Evolutionary conservation across 805 yeast species (phyloP).

Genomic region (Cyberlindnera misumaiensis): DNA sequence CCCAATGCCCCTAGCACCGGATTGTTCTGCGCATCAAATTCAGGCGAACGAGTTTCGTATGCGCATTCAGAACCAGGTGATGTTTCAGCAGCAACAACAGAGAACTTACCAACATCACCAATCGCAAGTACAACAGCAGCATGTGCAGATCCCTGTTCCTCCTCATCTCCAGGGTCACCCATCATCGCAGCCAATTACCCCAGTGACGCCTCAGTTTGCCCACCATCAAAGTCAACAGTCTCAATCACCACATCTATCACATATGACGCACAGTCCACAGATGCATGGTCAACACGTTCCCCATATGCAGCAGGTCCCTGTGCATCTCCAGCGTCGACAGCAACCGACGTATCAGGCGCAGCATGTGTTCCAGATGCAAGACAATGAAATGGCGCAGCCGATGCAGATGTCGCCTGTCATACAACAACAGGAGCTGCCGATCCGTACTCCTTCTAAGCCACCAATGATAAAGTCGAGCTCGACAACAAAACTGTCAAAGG

Average conservation of each 20-base stretch:
- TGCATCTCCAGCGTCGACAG: constrained; percentile 9
- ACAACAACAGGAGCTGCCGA: too few species aligned
- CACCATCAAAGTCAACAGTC: too few species aligned
- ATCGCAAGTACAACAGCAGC: background rate
- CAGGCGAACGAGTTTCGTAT: constrained; percentile 14
- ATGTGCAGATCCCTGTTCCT: background rate
- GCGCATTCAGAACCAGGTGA: constrained; percentile 14
- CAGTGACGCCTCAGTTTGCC: too few species aligned
- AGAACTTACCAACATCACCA: background rate
- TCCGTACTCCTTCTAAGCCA: constrained; percentile 9
- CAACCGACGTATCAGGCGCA: constrained; percentile 7
- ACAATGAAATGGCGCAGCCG: background rate
- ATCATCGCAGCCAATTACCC: too few species aligned
- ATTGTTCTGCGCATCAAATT: constrained; percentile 3
- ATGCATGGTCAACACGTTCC: too few species aligned
- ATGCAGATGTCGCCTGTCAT: too few species aligned
- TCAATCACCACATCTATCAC: too few species aligned
- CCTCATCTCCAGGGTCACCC: background rate
- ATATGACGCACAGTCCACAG: too few species aligned
- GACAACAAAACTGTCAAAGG: constrained; percentile 17
- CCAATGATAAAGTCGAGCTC: constrained; percentile 16
- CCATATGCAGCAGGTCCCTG: too few species aligned
- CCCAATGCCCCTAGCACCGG: too few species aligned
- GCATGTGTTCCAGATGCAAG: background rate
- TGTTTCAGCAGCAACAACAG: constrained; percentile 11